Evolutionary conservation across 2,329 filamentous ascomycete genomes (phyloP).

Genomic region (Fusarium sp.): DNA sequence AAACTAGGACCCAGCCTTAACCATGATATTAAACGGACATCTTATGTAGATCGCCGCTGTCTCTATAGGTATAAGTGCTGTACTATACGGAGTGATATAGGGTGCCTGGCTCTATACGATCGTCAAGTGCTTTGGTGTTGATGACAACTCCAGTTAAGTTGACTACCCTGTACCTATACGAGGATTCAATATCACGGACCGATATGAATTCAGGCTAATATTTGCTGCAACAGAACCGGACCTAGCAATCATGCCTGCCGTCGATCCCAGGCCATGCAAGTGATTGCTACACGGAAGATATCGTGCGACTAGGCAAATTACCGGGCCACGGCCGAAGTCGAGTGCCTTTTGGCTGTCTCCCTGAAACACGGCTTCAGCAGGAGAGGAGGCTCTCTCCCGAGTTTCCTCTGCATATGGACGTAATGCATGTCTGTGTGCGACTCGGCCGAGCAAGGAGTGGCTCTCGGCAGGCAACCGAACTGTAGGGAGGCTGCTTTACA

Average conservation of each 20-base stretch:
- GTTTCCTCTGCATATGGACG: neutral
- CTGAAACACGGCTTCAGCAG: neutral
- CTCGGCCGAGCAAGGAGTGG: slow-evolving; percentile 19
- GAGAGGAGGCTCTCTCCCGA: neutral
- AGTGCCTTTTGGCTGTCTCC: neutral
- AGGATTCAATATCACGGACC: neutral
- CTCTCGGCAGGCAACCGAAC: neutral
- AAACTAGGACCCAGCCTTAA: neutral
- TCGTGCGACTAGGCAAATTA: neutral
- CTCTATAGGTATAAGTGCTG: neutral
- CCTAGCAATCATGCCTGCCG: slow-evolving; percentile 14
- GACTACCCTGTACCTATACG: slow-evolving; percentile 15
- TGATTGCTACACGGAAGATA: neutral
- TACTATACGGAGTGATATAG: neutral
- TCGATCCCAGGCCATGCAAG: slow-evolving; percentile 25
- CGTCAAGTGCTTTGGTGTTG: neutral
- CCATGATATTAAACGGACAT: neutral
- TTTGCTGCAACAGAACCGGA: neutral
- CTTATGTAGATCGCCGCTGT: neutral
- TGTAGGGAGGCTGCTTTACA: slow-evolving; percentile 12
- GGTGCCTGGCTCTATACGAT: neutral
- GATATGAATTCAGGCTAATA: slow-evolving; percentile 13
- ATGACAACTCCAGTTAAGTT: neutral
- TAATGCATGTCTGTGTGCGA: slow-evolving; percentile 2
- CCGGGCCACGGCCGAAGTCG: neutral